Conservation (phyloP, 1,139 yeast species). For the Debaryomyces psychrophilus region DNA sequence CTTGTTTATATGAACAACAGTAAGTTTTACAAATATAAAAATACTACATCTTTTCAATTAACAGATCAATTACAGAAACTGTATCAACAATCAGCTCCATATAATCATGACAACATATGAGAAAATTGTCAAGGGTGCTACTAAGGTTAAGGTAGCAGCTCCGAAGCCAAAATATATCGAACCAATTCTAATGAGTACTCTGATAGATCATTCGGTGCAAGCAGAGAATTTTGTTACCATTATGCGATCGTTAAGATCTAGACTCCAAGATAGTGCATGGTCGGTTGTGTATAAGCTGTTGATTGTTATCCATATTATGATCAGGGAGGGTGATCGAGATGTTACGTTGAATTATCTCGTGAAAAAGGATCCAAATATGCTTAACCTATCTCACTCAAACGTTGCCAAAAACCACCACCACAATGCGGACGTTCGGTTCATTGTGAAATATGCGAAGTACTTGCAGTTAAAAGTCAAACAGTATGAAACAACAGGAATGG, state of each 20-base stretch:
- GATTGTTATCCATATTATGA: constrained; percentile 85
- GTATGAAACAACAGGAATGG: constrained; percentile 63
- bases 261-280: constrained; percentile 85
- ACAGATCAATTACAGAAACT: constrained; percentile 1
- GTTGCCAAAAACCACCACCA: constrained; percentile 35
- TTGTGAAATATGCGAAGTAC: constrained; percentile 73
- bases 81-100: neutral
- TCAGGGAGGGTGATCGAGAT: constrained; percentile 84
- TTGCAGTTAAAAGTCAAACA: constrained; percentile 70
- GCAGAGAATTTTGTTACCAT: constrained; percentile 68
- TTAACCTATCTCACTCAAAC: constrained; percentile 47
- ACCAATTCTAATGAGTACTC: constrained; percentile 84
- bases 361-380: constrained; percentile 55
- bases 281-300: constrained; percentile 84
- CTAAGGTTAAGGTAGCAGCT: constrained; percentile 79
- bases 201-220: constrained; percentile 39
- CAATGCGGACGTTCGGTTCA: constrained; percentile 60
- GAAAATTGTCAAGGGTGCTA: constrained; percentile 52
- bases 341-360: constrained; percentile 69
- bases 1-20: constrained; percentile 1
- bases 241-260: constrained; percentile 59
- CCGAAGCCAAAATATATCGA: constrained; percentile 95
- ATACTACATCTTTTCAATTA: neutral
- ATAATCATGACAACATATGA: constrained; percentile 47
- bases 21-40: neutral